phyloP scores from a whole-genome alignment of 2,329 filamentous ascomycete species.

The Trichophyton schoenleinii region DNA sequence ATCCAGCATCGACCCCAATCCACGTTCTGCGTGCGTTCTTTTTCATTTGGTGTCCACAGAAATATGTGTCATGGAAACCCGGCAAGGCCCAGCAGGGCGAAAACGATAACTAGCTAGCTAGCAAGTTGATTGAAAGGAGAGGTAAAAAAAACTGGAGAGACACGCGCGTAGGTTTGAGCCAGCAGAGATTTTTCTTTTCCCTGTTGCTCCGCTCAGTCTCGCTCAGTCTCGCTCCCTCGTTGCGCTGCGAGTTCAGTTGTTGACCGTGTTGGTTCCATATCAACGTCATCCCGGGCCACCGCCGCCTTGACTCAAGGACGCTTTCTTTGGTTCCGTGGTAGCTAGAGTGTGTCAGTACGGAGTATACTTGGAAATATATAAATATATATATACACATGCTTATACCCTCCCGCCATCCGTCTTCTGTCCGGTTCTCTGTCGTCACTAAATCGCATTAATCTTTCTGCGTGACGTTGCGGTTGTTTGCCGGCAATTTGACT shows the following conservation, averaged over 20 bases:
- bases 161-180: neutral
- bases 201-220: too few species aligned
- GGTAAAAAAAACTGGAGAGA: neutral
- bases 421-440: neutral
- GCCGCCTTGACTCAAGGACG: neutral
- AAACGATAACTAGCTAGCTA: too few species aligned
- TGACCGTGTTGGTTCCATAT: neutral
- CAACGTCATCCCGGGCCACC: neutral
- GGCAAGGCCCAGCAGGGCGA: neutral
- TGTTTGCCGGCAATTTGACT: neutral
- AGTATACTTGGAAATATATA: too few species aligned
- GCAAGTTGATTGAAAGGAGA: neutral
- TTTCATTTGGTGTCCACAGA: neutral
- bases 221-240: too few species aligned
- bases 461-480: conserved; percentile 1
- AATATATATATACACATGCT: neutral
- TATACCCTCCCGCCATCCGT: neutral
- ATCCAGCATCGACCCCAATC: conserved; percentile 1
- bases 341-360: neutral
- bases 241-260: neutral
- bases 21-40: neutral
- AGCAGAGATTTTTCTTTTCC: neutral
- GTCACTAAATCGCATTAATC: neutral
- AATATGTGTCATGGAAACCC: neutral
- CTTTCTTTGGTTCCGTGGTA: neutral